Conservation (phyloP, 495 filamentous ascomycete genomes). For the Hypomontagnella monticulosa region DNA sequence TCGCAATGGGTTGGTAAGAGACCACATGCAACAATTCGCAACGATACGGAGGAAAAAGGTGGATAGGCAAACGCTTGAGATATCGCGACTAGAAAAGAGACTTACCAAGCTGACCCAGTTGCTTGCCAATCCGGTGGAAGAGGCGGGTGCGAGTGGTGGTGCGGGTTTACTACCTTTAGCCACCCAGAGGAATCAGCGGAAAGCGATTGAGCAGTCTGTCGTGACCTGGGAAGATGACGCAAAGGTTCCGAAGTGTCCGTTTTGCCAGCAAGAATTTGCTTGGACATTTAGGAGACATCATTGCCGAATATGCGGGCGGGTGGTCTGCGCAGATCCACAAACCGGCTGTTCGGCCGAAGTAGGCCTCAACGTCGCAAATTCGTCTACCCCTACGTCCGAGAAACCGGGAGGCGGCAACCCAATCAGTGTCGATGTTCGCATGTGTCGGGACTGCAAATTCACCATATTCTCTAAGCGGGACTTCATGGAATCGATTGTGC, state of each 20-base stretch:
- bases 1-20: conserved; percentile 72
- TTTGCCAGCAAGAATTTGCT: conserved; percentile 93
- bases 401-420: conserved; percentile 54
- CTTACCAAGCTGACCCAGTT: conserved; percentile 89
- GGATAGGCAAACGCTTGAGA: conserved; percentile 84
- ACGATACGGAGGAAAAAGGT: conserved; percentile 76
- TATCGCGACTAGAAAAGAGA: conserved; percentile 88
- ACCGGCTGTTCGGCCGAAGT: conserved; percentile 89
- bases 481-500: conserved; percentile 73
- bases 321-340: conserved; percentile 86
- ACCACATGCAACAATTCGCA: conserved; percentile 75
- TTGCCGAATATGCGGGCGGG: conserved; percentile 89
- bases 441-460: conserved; percentile 88
- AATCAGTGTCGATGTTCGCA: conserved; percentile 80
- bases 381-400: conserved; percentile 33
- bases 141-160: conserved; percentile 55
- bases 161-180: conserved; percentile 49
- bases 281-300: conserved; percentile 94
- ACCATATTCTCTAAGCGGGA: conserved; percentile 88
- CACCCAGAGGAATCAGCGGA: conserved; percentile 69
- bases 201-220: conserved; percentile 86
- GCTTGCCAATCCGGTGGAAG: conserved; percentile 73
- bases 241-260: conserved; percentile 81
- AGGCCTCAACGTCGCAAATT: conserved; percentile 73
- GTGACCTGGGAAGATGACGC: conserved; percentile 96